Conservation (phyloP, 2,329 filamentous ascomycete genomes). For the Alternaria rosae region DNA sequence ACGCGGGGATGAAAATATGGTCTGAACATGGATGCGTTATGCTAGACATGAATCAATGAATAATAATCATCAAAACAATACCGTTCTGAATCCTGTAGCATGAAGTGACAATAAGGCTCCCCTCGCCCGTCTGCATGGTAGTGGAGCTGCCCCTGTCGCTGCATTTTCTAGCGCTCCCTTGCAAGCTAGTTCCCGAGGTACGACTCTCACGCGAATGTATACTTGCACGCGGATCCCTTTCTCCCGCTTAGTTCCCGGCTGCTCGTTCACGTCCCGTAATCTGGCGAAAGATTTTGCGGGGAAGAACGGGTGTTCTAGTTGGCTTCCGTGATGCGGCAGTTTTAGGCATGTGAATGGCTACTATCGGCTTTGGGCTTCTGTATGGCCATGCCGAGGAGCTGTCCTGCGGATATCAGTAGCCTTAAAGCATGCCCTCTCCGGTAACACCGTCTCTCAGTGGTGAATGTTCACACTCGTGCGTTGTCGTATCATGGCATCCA, state of each 20-base stretch:
- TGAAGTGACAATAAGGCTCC: conserved; percentile 19
- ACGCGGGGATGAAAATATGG: conserved; percentile 25
- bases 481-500: not conserved
- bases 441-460: not conserved
- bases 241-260: conserved; percentile 1
- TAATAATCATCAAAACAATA: conserved; percentile 27
- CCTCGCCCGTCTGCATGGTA: conserved; percentile 14
- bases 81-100: not conserved
- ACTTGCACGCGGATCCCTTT: conserved; percentile 7
- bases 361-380: conserved; percentile 1
- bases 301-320: conserved; percentile 5
- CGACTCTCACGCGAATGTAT: conserved; percentile 4
- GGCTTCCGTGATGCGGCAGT: not conserved
- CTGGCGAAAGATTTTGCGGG: conserved; percentile 5
- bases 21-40: conserved; percentile 26
- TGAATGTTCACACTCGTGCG: not conserved
- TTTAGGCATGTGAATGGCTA: conserved; percentile 1
- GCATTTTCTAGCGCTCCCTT: conserved; percentile 30
- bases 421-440: not conserved
- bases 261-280: conserved; percentile 1
- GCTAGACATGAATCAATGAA: conserved; percentile 41
- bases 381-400: not conserved
- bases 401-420: not conserved
- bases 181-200: conserved; percentile 30
- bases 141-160: conserved; percentile 30